phyloP scores from a whole-genome alignment of 106 monocot genomes.

The Dendrobium huoshanense region DNA sequence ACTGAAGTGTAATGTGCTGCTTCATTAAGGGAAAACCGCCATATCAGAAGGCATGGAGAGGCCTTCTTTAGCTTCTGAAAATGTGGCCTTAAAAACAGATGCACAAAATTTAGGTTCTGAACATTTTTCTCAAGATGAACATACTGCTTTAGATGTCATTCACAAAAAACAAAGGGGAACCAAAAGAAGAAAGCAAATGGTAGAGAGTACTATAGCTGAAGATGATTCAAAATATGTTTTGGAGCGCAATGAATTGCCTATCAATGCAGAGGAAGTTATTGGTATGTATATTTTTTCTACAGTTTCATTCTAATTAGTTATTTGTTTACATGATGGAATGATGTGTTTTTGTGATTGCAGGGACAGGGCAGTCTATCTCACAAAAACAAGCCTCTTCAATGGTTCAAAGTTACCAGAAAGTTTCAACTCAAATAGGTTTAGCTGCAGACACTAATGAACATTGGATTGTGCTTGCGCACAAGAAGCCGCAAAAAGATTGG shows the following conservation, averaged over 20 bases:
- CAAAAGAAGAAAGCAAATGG: constrained; percentile 22
- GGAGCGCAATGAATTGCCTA: constrained; percentile 16
- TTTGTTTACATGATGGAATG: neutral
- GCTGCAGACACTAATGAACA: constrained; percentile 37
- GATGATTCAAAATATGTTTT: constrained; percentile 22
- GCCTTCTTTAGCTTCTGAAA: neutral
- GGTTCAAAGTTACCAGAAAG: constrained; percentile 1
- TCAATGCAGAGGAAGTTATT: constrained; percentile 12
- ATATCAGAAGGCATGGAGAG: constrained; percentile 10
- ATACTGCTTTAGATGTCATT: constrained; percentile 23
- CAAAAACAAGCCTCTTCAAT: constrained; percentile 10
- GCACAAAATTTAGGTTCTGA: constrained; percentile 16
- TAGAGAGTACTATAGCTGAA: neutral
- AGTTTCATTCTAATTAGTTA: neutral
- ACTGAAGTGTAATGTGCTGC: neutral
- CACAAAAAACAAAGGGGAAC: constrained; percentile 29
- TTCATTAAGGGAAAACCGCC: neutral
- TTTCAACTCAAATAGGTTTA: constrained; percentile 10
- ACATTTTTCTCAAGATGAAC: constrained; percentile 13
- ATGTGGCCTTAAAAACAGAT: constrained; percentile 34
- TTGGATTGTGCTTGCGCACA: constrained; percentile 86
- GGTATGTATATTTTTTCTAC: constrained; percentile 21
- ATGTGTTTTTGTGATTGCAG: constrained; percentile 14
- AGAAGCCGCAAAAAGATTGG: constrained; percentile 80
- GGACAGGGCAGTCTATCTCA: constrained; percentile 4